A percentile compares a stretch with the other conserved stretches of the same genome.
Evolutionary conservation across 2,329 filamentous ascomycete genomes (phyloP).

Genomic region (Exophiala bonariae): DNA sequence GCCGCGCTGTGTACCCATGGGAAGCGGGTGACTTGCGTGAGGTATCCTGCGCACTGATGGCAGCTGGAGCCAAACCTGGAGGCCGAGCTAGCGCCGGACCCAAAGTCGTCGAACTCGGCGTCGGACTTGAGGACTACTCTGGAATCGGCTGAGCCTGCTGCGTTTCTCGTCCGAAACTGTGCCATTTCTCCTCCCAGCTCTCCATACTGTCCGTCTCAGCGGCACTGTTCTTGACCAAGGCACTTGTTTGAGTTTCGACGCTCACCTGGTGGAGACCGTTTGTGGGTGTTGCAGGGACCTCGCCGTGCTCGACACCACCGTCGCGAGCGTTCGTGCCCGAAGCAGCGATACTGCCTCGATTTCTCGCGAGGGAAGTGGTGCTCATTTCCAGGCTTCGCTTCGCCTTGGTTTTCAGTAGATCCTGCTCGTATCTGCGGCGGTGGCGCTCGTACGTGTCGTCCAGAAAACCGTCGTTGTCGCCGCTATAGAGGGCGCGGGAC

Average conservation of each 20-base stretch:
- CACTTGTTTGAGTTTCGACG: constrained; percentile 2
- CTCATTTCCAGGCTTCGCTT: constrained; percentile 13
- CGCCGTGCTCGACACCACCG: not conserved
- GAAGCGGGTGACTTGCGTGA: too few species aligned
- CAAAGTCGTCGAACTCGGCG: too few species aligned
- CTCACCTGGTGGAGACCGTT: not conserved
- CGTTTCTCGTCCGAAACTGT: too few species aligned
- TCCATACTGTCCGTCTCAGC: constrained; percentile 15
- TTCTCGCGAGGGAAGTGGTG: not conserved
- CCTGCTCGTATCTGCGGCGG: constrained; percentile 15
- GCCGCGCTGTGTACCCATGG: too few species aligned
- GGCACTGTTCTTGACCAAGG: constrained; percentile 4
- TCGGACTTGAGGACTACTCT: too few species aligned
- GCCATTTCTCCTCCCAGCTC: constrained; percentile 22
- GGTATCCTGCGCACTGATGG: too few species aligned
- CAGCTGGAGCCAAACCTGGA: too few species aligned
- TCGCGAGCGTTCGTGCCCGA: not conserved
- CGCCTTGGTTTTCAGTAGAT: constrained; percentile 8
- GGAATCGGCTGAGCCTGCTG: too few species aligned
- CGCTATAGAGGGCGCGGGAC: constrained; percentile 5
- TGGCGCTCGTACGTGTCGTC: constrained; percentile 11
- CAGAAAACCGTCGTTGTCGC: constrained; percentile 4
- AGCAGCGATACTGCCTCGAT: not conserved
- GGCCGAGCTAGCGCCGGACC: too few species aligned
- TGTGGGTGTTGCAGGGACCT: not conserved